Evolutionary conservation across 1,284 basidiomycete species (phyloP).

Genomic region (Xanthoconium separans): DNA sequence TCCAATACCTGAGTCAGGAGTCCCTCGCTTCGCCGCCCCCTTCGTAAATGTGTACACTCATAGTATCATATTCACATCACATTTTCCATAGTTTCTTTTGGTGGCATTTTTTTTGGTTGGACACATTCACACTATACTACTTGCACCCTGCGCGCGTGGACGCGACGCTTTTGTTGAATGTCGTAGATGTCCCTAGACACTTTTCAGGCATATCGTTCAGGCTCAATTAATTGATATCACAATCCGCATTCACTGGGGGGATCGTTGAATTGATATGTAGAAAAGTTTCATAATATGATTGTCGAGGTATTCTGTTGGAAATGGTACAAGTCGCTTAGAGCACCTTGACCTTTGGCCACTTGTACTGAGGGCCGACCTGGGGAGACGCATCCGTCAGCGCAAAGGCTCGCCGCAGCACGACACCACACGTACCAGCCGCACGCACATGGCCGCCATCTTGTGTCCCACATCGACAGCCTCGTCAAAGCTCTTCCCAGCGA

Average conservation of each 20-base stretch:
- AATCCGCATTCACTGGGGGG: constrained; percentile 2
- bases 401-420: neutral
- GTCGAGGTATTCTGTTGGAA: constrained; percentile 37
- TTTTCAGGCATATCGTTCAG: constrained; percentile 1
- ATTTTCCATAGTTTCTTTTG: constrained; percentile 14
- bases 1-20: constrained; percentile 42
- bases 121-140: constrained; percentile 25
- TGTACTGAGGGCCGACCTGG: constrained; percentile 75
- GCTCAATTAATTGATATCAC: constrained; percentile 25
- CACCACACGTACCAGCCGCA: constrained; percentile 65
- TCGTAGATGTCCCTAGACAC: constrained; percentile 17
- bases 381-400: neutral
- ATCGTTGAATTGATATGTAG: no score
- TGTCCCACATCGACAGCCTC: constrained; percentile 87
- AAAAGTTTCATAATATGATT: constrained; percentile 1
- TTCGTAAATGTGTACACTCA: constrained; percentile 38
- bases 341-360: constrained; percentile 75
- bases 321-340: constrained; percentile 39
- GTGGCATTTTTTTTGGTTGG: constrained; percentile 12
- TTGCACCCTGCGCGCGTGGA: constrained; percentile 17
- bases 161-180: constrained; percentile 15
- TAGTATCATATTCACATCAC: constrained; percentile 20
- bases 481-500: constrained; percentile 78
- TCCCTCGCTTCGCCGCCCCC: constrained; percentile 61
- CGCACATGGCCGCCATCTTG: constrained; percentile 86